Evolutionary conservation across 768 basidiomycete species (phyloP), one percentile per base, ranked within the genome.

Genomic region (Mycena latifolia): DNA sequence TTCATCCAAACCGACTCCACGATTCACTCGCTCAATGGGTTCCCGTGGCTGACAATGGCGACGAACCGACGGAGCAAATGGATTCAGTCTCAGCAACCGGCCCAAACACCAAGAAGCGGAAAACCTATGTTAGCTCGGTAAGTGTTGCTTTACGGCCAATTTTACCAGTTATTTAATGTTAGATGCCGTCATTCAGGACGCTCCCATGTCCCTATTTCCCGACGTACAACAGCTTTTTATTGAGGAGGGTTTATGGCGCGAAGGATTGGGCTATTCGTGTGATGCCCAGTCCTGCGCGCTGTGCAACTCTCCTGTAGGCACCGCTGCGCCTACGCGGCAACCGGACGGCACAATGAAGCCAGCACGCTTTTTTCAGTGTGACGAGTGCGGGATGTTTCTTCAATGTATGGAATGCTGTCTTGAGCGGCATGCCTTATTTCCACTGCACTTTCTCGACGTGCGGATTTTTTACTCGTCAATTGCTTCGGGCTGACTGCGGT

Each of bases 341-440:
- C 31, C 31, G 5, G 31, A 33, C 11, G 31, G 31, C 6, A 33
- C 31, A 6, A 33, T 11, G 6, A 33, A 33, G 31, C 31, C 31
- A 5, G 11, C 31, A 11, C 37, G 61, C 0, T 48, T 63, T 18
- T 68, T 63, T 28, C 48, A 45, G 7, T 68, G 66, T 29, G 11
- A 2, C 0, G 43, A 59, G 1, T 68, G 66, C 45, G 66, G 66
- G 9, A 25, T 27, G 24, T 55, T 43, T 18, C 29, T 50, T 14
- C 66, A 60, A 10, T 68, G 66, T 41, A 3, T 20, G 11, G 33
- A 24, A 8, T 68, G 66, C 39, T 58, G 41, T 27, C 0, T 41
- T 0, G 15, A 8, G 2, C 43, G 29, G 1, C 66, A 68, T 45
- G 7, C 2, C 0, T 39, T 24, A 10, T 35, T 1, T n/a, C 61